Percentiles rank a stretch among this genome's conserved stretches.
These are phyloP conservation scores for Tulasnella sp. DNA, from an alignment of 768 basidiomycete species.

Conservation along the genomic window DNA sequence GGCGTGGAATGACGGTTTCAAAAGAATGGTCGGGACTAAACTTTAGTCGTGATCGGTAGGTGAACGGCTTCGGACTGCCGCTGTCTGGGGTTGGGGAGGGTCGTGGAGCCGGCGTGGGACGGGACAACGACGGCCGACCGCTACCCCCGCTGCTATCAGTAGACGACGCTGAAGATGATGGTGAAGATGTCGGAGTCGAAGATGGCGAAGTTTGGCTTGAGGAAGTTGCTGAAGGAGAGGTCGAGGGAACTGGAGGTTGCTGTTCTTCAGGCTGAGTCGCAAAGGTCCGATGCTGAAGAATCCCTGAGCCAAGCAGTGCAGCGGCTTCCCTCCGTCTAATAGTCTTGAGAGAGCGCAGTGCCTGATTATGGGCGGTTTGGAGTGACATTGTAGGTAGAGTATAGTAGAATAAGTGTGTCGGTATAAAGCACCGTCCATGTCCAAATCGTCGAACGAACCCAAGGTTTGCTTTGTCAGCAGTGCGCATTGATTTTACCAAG, in stretches of 20 bases:
- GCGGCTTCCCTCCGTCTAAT: not conserved
- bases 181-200: not conserved
- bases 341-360: not conserved
- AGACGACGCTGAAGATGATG: not conserved
- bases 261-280: not conserved
- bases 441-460: not conserved
- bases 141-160: not conserved
- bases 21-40: slow-evolving; percentile 14
- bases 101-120: slow-evolving; percentile 13
- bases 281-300: not conserved
- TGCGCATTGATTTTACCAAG: no score
- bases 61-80: not conserved
- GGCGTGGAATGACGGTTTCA: slow-evolving; percentile 11
- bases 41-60: not conserved
- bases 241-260: not conserved
- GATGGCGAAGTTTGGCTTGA: not conserved
- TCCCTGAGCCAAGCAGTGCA: not conserved
- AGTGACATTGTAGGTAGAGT: not conserved
- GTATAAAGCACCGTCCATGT: not conserved
- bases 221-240: not conserved
- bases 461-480: not conserved
- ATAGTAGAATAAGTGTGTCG: not conserved
- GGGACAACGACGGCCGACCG: slow-evolving; percentile 7
- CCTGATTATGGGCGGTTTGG: not conserved
- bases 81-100: not conserved